Percentiles rank a stretch among this genome's conserved stretches.
phyloP scores from a whole-genome alignment of 768 basidiomycete genomes.

The Xerocomellus chrysenteron region DNA sequence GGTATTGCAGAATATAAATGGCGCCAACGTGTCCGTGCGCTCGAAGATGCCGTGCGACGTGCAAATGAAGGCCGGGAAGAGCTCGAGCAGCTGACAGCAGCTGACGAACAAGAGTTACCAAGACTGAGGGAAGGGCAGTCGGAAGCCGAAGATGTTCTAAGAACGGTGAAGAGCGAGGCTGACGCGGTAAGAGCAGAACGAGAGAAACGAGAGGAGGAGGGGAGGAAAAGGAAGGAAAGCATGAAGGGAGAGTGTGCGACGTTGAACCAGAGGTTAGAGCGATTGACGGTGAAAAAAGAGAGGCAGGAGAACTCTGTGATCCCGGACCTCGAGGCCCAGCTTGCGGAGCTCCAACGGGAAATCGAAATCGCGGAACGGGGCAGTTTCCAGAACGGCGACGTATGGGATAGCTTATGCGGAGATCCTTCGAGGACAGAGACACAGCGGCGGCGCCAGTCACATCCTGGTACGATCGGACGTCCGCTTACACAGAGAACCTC shows the following conservation, averaged over 20 bases:
- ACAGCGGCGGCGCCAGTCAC: constrained; percentile 26
- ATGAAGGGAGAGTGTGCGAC: constrained; percentile 57
- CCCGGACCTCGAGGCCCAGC: constrained; percentile 66
- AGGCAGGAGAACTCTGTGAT: constrained; percentile 59
- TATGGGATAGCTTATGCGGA: constrained; percentile 13
- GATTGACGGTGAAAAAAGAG: constrained; percentile 61
- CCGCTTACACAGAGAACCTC: constrained; percentile 14
- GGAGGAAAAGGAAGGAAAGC: constrained; percentile 53
- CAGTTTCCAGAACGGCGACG: constrained; percentile 16
- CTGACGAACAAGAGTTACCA: constrained; percentile 42
- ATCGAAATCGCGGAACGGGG: constrained; percentile 44
- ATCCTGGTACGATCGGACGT: constrained; percentile 32
- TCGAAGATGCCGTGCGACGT: constrained; percentile 87
- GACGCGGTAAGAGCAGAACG: constrained; percentile 44
- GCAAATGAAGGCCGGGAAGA: constrained; percentile 56
- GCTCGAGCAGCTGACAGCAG: constrained; percentile 39
- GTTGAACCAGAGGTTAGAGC: constrained; percentile 64
- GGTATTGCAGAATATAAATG: constrained; percentile 72
- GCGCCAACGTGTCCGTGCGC: constrained; percentile 80
- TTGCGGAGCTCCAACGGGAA: constrained; percentile 59
- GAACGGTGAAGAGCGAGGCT: constrained; percentile 43
- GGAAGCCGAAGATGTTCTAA: constrained; percentile 42
- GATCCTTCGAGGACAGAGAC: constrained; percentile 19
- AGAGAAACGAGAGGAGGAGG: constrained; percentile 48
- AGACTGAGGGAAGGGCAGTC: constrained; percentile 41